These are phyloP conservation scores for Tolypocladium tropicale DNA, from an alignment of 2,329 filamentous ascomycete genomes.

Conservation along the genomic window DNA sequence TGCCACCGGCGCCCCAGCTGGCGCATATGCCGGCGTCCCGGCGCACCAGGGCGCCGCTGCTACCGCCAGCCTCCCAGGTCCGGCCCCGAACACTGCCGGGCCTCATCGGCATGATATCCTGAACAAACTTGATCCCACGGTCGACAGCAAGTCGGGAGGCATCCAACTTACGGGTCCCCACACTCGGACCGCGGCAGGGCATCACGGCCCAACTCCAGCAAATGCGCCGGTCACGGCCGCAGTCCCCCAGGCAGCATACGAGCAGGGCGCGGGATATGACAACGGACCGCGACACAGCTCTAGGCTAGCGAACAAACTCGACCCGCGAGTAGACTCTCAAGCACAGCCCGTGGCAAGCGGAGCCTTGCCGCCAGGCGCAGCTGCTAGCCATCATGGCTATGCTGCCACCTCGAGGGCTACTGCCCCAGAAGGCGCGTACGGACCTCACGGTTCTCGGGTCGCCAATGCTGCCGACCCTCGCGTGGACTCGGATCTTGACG, in stretches of 20 bases:
- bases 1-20: neutral
- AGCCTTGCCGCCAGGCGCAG: neutral
- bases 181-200: neutral
- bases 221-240: neutral
- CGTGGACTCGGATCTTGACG: neutral
- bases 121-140: conserved; percentile 7
- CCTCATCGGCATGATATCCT: conserved; percentile 7
- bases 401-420: neutral
- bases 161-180: conserved; percentile 1
- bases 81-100: conserved; percentile 6
- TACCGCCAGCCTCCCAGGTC: conserved; percentile 4
- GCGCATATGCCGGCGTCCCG: neutral
- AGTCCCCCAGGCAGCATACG: neutral
- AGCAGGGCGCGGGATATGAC: neutral
- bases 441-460: neutral
- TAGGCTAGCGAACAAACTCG: conserved; percentile 30
- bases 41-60: neutral
- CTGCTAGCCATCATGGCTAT: neutral
- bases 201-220: neutral
- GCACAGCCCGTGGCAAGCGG: neutral
- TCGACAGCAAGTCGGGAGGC: conserved; percentile 5
- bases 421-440: conserved; percentile 4
- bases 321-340: conserved; percentile 33
- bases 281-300: conserved; percentile 18
- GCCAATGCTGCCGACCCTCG: neutral